Base-by-base conservation (phyloP, 805 yeast species). In the Saccharomycopsis amapae region DNA sequence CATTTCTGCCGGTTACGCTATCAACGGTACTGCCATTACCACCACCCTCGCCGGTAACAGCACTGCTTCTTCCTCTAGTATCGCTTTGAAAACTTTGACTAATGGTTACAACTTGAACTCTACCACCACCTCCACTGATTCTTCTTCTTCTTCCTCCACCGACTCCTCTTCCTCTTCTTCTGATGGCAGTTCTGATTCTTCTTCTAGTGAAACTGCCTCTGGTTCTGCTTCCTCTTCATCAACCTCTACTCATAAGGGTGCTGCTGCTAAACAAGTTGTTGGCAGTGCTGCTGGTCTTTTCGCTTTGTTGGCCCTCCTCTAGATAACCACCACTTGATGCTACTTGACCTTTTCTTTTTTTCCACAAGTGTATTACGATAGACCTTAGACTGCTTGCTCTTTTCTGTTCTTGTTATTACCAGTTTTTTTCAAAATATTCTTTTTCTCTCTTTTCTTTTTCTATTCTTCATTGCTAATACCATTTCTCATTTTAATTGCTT, bases 211-310 rank as follows among this genome's bases (percentile, higher is more conserved):
- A 2, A 20, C 46, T n/a, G 38, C 20, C 38, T 22, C 39, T 33
- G 33, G 7, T 31, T 22, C 41, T 35, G 22, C 41, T 17, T 24
- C 40, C n/a, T 15, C 23, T 34, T 26, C 38, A 17, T 15, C 44
- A 19, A 45, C 68, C 39, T 47, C 64, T 46, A 52, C 67, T 45
- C 66, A 53, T 65, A 59, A 62, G 51, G 72, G 68, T 66, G 73
- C 67, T 54, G 75, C 73, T 53, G 71, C 57, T 45, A 64, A 59
- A 64, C 71, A 20, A 26, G 17, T 44, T 10, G 51, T 44, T 35
- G 20, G 73, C 51, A 74, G 74, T 68, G 67, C 65, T 51, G 72
- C 70, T 56, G 74, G 53, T 40, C 36, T 45, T 20, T 49, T 48
- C 35, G 53, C 49, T 40, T n/a, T 50, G 19, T 50, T 50, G 22